Evolutionary conservation across 768 basidiomycete genomes (phyloP), one percentile per base, ranked within the genome.

Genomic region (Lactifluus pinguis): DNA sequence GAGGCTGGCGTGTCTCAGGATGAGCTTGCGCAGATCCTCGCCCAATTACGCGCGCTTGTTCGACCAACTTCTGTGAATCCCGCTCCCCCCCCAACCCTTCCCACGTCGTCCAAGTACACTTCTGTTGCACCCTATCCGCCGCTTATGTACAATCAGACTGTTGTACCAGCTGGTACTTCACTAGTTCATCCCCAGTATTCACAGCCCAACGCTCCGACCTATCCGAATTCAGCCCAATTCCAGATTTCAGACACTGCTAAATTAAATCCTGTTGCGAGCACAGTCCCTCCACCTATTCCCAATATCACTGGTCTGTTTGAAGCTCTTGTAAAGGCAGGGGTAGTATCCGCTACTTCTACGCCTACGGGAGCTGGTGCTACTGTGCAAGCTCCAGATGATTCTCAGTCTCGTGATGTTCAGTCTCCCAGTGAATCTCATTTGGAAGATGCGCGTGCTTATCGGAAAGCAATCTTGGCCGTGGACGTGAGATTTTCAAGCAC

Each of bases 1-100:
- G 87, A 90, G 67, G 80, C 83, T 11, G 88, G 88, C 7, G 89
- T 93, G 36, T 88, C 87, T 2, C 87, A 88, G 72, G 81, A 82
- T 36, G 89, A 93, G 68, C 76, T 93, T 38, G 79, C 79, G 42
- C 88, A 90, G 68, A 92, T 93, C 55, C 76, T 90, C 1, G 68
- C 74, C 32, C 89, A 90, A 68, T 71, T 93, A 14, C 85, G 88
- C 42, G 76, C 79, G 48, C 72, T 90, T 19, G 78, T 81, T 14
- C 81, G 83, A 56, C 71, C 74, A 50, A 53, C 59, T 39, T 52
- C 60, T 50, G 44, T 55, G 47, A 57, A 57, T 9, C 54, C 64
- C 19, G 48, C 61, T 44, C 57, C 66, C 49, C 41, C 60, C 1
- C 62, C 69, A 34, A 9, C 55, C 29, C 41, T 57, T 4, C 19